Percentiles rank a stretch among this genome's conserved stretches.
Conservation (phyloP, 805 yeast species). For the Suhomyces canberraensis region DNA sequence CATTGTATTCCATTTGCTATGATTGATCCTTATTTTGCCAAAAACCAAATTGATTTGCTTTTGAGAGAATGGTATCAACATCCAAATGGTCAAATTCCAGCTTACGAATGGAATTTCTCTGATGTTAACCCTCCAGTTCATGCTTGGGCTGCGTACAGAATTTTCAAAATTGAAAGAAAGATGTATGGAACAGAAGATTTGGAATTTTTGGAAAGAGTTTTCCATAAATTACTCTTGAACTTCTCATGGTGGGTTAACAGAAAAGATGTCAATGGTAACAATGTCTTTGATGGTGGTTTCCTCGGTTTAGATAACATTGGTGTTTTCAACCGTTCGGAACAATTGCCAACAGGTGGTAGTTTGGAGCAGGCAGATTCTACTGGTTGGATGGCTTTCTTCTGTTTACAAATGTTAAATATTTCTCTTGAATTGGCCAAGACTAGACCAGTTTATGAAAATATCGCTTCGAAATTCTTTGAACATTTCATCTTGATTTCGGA, state of each 20-base stretch:
- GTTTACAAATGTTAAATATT: conserved; percentile 86
- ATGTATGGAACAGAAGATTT: conserved; percentile 79
- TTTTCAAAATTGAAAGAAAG: conserved; percentile 81
- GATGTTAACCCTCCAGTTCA: conserved; percentile 98
- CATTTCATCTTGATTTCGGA: conserved; percentile 89
- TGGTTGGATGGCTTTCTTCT: conserved; percentile 96
- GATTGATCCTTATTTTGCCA: conserved; percentile 91
- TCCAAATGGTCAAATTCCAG: conserved; percentile 96
- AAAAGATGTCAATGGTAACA: conserved; percentile 81
- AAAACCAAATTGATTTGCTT: conserved; percentile 77
- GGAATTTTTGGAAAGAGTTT: conserved; percentile 83
- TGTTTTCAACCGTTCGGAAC: conserved; percentile 87
- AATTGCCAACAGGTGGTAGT: conserved; percentile 86
- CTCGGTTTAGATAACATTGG: conserved; percentile 92
- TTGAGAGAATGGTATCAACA: conserved; percentile 97
- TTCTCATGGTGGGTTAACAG: conserved; percentile 98
- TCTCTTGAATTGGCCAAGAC: conserved; percentile 86
- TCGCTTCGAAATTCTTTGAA: conserved; percentile 91
- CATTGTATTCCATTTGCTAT: conserved; percentile 90
- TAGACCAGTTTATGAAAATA: conserved; percentile 84
- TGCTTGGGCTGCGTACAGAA: conserved; percentile 91
- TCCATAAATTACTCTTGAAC: conserved; percentile 83
- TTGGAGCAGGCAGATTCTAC: conserved; percentile 94
- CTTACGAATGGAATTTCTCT: conserved; percentile 93
- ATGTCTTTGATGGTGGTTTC: conserved; percentile 92